Evolutionary conservation across 495 filamentous ascomycete species (phyloP), one percentile per base, ranked within the genome.

Genomic region (Penicillium silybi): DNA sequence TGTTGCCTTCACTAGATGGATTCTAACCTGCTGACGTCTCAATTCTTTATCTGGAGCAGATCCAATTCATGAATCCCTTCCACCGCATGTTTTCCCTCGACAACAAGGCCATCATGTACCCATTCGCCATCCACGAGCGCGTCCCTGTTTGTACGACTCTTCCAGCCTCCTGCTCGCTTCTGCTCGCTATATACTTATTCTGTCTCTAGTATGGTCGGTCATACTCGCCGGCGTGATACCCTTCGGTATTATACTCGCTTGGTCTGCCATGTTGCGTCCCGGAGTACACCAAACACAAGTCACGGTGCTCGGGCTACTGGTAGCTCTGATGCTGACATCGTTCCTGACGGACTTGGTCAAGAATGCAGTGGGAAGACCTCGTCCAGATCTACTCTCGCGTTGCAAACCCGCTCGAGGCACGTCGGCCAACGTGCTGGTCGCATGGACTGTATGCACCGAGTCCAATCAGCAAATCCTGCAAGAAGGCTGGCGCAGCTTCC

Each of bases 401-500:
- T 98, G 93, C 69, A 83, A 87, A 49, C 92, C 93, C 0, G 63
- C 61, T 10, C 58, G 76, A 20, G 82, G 79, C 17, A 90, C 89
- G 0, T 80, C 87, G 2, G 69, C 68, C 48, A 72, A 92, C 63
- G 60, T 69, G 4, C 77, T 96, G 15, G 87, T 97, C 34, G 78
- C 75, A 9, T 83, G 87, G 59, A 79, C 83, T 18, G 83, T 95
- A 4, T 97, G 92, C 68, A 96, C 89, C 3, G 80, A 96, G 65
- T 77, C 80, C 0, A 72, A 85, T 55, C 81, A 86, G 52, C 89
- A 92, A 58, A 82, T 78, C 3, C 74, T 97, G 3, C 88, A 96
- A 54, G 92, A 97, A 64, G 92, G 92, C 7, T 97, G 90, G 86
- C 82, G 92, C 37, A 91, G 86, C 43, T 97, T 97, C 54, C 92